A percentile compares a stretch with the other conserved stretches of the same genome.
Evolutionary conservation across 1,139 yeast genomes (phyloP).

Genomic region (Groenewaldozyma sp.): DNA sequence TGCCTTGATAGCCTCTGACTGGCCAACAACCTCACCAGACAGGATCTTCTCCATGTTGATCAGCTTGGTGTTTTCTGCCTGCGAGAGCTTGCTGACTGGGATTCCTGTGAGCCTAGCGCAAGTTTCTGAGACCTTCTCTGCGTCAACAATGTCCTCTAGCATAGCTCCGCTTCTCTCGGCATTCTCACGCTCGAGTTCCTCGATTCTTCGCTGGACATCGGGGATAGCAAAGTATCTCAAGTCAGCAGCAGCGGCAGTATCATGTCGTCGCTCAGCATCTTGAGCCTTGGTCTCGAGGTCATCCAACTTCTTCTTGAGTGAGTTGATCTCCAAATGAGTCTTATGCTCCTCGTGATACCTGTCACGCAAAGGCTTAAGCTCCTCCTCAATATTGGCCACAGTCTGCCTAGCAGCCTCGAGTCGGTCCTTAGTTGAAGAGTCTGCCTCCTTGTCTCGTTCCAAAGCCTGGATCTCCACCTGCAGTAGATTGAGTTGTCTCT

Average conservation of each 20-base stretch:
- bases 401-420: conserved; percentile 66
- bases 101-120: conserved; percentile 97
- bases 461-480: conserved; percentile 96
- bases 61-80: conserved; percentile 88
- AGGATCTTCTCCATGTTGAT: conserved; percentile 90
- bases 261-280: conserved; percentile 96
- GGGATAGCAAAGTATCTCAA: conserved; percentile 94
- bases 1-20: conserved; percentile 90
- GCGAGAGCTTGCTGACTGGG: conserved; percentile 94
- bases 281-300: conserved; percentile 86
- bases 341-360: conserved; percentile 80
- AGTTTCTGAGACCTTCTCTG: conserved; percentile 92
- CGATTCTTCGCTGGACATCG: conserved; percentile 70
- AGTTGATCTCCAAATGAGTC: conserved; percentile 83
- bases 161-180: conserved; percentile 57
- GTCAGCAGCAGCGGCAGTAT: conserved; percentile 92
- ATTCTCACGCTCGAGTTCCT: conserved; percentile 66
- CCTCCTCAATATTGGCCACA: conserved; percentile 78
- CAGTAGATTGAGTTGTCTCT: conserved; percentile 80
- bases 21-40: conserved; percentile 84
- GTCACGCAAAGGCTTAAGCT: conserved; percentile 76
- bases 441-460: conserved; percentile 87
- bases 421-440: conserved; percentile 74
- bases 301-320: conserved; percentile 82
- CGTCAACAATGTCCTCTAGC: conserved; percentile 81